Evolutionary conservation across 23 red algal genomes (phyloP), one percentile per base, ranked within the genome.

Genomic region (Chondrus crispus): DNA sequence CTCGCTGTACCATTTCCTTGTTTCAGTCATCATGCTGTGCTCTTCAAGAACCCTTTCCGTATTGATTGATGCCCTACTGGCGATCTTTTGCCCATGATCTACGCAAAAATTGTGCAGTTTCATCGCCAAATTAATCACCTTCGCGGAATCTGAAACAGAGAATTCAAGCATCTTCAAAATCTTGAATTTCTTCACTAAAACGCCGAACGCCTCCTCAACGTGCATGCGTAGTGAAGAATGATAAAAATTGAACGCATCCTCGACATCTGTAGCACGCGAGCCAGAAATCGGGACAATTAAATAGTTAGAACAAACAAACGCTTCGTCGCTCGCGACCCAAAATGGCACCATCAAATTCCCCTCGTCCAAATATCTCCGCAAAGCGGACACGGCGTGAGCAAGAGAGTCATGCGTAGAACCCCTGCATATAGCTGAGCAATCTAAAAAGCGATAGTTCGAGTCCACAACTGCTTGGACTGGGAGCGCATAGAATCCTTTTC

Each of bases 401-500:
- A 85, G 40, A 0, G 60, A 28, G 41, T 68, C 81, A 44, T 85
- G 57, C 1, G 81, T 46, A 16, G 81, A 85, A 29, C 81, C 81
- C 8, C 14, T 58, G 46, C 81, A 85, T 68, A 30, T 37, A 3
- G 62, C 54, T 3, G 53, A 70, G 3, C 38, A 7, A 47, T 77
- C 35, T 11, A 63, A 46, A 85, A 63, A 69, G n/a, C 55, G 32
- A 43, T 85, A 85, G 24, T 53, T 63, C 9, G 79, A 1, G 30
- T 85, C 51, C 2, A 85, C 57, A 16, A 64, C 30, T 9, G 81
- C 81, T 43, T 85, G 81, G 0, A 63, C 32, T 1, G 58, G 81
- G 0, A 85, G 36, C 9, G 58, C 54, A 47, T 66, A 85, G 46
- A 63, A 85, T 41, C 81, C 81, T 68, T 85, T 85, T 6, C 81